These are phyloP conservation scores for Thraustochytrium sp. DNA, from an alignment of 352 stramenopile species.

Conservation along the genomic window DNA sequence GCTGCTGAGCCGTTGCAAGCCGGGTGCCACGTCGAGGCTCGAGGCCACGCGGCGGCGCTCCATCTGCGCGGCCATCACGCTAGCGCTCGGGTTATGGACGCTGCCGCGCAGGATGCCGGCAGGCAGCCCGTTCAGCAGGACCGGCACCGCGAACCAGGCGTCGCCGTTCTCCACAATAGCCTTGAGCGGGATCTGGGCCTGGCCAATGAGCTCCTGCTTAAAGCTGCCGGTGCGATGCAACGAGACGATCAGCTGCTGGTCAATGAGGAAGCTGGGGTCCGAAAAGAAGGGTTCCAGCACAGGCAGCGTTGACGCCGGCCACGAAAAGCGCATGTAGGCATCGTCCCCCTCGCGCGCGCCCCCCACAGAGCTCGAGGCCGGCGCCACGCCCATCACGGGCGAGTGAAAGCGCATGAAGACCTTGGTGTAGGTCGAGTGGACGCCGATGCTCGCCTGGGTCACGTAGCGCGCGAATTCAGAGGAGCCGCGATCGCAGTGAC, in stretches of 20 bases:
- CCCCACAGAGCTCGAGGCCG: neutral
- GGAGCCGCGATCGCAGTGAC: neutral
- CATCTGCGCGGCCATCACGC: neutral
- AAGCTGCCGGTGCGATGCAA: slow-evolving; percentile 13
- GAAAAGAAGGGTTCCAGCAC: neutral
- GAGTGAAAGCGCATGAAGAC: slow-evolving; percentile 11
- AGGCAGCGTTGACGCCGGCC: neutral
- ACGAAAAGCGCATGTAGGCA: neutral
- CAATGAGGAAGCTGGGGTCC: slow-evolving; percentile 6
- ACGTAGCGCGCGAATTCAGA: slow-evolving; percentile 26
- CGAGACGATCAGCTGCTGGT: slow-evolving; percentile 8
- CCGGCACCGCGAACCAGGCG: slow-evolving; percentile 15
- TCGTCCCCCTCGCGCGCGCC: neutral
- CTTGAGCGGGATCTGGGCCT: slow-evolving; percentile 2
- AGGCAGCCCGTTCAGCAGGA: slow-evolving; percentile 20
- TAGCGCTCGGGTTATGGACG: neutral
- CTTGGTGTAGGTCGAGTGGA: neutral
- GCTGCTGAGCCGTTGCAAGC: neutral
- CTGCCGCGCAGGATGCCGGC: slow-evolving; percentile 25
- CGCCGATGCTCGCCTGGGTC: neutral
- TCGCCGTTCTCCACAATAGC: neutral
- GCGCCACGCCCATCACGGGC: neutral
- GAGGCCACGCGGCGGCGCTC: neutral
- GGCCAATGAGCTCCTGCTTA: slow-evolving; percentile 29
- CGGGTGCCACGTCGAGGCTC: neutral